Evolutionary conservation across 2,329 filamentous ascomycete genomes (phyloP).

Genomic region (Mollisiaceae sp.): DNA sequence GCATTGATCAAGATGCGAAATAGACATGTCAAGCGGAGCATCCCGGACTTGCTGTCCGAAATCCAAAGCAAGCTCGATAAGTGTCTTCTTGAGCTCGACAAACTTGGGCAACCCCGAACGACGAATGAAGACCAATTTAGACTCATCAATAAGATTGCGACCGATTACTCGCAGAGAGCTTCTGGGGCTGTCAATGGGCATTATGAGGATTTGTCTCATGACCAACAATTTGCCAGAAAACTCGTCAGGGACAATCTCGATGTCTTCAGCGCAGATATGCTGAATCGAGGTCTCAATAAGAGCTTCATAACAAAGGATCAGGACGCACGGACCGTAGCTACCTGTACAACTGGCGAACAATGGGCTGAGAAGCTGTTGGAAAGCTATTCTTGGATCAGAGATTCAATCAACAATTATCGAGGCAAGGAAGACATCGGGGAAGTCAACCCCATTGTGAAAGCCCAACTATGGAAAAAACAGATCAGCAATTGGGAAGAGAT

Average conservation of each 20-base stretch:
- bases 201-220: slow-evolving; percentile 20
- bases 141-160: slow-evolving; percentile 16
- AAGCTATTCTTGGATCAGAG: slow-evolving; percentile 28
- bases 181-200: slow-evolving; percentile 23
- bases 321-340: slow-evolving; percentile 20
- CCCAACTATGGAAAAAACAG: slow-evolving; percentile 27
- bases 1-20: slow-evolving; percentile 21
- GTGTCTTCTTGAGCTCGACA: not conserved
- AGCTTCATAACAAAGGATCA: slow-evolving; percentile 1
- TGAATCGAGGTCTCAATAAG: not conserved
- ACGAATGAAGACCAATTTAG: slow-evolving; percentile 14
- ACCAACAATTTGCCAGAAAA: slow-evolving; percentile 18
- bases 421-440: slow-evolving; percentile 25
- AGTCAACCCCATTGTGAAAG: slow-evolving; percentile 27
- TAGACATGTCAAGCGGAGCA: slow-evolving; percentile 15
- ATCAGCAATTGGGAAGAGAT: slow-evolving; percentile 26
- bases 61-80: slow-evolving; percentile 10
- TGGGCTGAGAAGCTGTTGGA: slow-evolving; percentile 21
- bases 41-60: slow-evolving; percentile 14
- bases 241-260: slow-evolving; percentile 13
- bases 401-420: slow-evolving; percentile 24
- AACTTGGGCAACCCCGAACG: slow-evolving; percentile 18
- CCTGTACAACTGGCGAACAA: not conserved
- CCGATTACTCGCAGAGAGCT: slow-evolving; percentile 21
- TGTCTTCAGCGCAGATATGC: slow-evolving; percentile 1